A percentile compares a stretch with the other conserved stretches of the same genome.
phyloP scores from a whole-genome alignment of 2,329 filamentous ascomycete genomes.

The Penicillium sp. region DNA sequence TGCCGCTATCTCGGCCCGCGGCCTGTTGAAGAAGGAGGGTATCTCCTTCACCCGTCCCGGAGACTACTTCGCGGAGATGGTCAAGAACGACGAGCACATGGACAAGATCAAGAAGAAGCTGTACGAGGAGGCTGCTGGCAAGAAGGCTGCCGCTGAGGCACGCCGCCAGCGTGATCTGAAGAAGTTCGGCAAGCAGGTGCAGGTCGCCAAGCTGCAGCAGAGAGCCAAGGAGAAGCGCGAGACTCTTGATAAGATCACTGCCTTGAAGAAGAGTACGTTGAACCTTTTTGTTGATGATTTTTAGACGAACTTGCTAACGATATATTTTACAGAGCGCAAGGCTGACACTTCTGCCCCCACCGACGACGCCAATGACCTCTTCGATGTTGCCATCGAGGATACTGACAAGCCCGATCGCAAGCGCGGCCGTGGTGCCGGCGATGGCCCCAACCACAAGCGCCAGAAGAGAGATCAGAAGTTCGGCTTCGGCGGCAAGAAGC shows the following conservation, averaged over 20 bases:
- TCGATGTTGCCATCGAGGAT: constrained; percentile 83
- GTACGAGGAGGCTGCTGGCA: constrained; percentile 83
- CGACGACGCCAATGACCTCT: constrained; percentile 75
- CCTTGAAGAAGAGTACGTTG: constrained; percentile 86
- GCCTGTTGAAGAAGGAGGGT: constrained; percentile 75
- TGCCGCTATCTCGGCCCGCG: constrained; percentile 70
- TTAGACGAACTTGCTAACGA: constrained; percentile 22
- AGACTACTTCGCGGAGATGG: constrained; percentile 99
- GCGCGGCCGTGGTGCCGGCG: constrained; percentile 44
- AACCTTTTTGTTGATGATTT: constrained; percentile 2
- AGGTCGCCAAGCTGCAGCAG: constrained; percentile 94
- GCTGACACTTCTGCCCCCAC: constrained; percentile 59
- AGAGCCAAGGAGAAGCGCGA: constrained; percentile 87
- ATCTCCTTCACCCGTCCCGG: constrained; percentile 82
- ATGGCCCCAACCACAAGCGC: constrained; percentile 61
- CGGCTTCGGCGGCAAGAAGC: constrained; percentile 95
- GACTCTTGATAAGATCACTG: constrained; percentile 92
- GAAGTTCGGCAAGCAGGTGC: constrained; percentile 98
- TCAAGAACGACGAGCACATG: constrained; percentile 98
- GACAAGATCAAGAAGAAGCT: constrained; percentile 91
- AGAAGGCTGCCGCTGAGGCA: constrained; percentile 90
- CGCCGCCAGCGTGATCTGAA: constrained; percentile 90
- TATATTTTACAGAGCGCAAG: constrained; percentile 69
- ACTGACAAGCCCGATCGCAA: constrained; percentile 56
- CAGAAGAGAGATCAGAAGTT: constrained; percentile 94